phyloP scores from a whole-genome alignment of 352 stramenopile species.

The Pythium apleroticum region DNA sequence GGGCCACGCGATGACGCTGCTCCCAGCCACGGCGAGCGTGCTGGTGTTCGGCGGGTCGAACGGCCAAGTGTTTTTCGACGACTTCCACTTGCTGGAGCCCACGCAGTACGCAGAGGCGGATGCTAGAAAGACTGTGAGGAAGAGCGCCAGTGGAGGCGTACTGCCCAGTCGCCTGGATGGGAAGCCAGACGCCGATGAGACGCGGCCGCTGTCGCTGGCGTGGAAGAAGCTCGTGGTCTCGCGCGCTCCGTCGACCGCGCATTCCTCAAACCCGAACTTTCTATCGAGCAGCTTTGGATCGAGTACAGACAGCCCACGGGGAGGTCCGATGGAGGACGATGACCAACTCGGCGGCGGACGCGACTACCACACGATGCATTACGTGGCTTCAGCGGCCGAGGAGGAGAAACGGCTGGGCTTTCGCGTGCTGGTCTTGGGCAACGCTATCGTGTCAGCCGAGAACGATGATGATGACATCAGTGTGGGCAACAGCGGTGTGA shows the following conservation, averaged over 20 bases:
- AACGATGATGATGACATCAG: slow-evolving; percentile 16
- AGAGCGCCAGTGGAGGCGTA: not conserved
- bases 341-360: slow-evolving; percentile 29
- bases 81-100: slow-evolving; percentile 60
- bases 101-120: slow-evolving; percentile 24
- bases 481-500: not conserved
- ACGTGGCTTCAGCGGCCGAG: slow-evolving; percentile 35
- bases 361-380: slow-evolving; percentile 78
- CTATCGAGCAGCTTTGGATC: slow-evolving; percentile 25
- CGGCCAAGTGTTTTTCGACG: slow-evolving; percentile 56
- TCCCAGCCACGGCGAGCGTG: slow-evolving; percentile 44
- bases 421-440: slow-evolving; percentile 65
- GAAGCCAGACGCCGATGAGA: not conserved
- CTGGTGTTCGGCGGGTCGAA: slow-evolving; percentile 67
- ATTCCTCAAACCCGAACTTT: not conserved
- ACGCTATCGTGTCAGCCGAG: slow-evolving; percentile 45
- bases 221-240: slow-evolving; percentile 60
- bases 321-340: slow-evolving; percentile 8
- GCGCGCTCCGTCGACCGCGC: slow-evolving; percentile 5
- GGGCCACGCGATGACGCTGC: slow-evolving; percentile 58
- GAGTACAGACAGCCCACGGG: slow-evolving; percentile 14
- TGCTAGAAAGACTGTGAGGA: not conserved
- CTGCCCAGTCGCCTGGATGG: not conserved
- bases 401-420: slow-evolving; percentile 43
- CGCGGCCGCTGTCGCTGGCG: slow-evolving; percentile 23